These are phyloP conservation scores for Aspergillus affinis DNA, from an alignment of 495 filamentous ascomycete species.

Conservation along the genomic window DNA sequence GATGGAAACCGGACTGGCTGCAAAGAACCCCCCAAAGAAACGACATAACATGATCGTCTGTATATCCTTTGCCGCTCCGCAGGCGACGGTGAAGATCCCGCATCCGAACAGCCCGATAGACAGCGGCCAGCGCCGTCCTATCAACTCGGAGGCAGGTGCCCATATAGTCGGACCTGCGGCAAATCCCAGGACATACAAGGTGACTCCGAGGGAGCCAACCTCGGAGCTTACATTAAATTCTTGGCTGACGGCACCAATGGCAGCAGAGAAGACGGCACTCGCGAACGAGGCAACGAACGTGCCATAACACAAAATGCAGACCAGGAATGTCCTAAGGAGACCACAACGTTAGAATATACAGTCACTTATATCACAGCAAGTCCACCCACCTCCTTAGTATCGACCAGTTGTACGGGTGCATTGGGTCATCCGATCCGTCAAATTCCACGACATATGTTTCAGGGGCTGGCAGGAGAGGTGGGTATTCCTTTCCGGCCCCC, in stretches of 20 bases:
- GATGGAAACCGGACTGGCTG: constrained; percentile 49
- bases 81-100: constrained; percentile 54
- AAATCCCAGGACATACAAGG: constrained; percentile 55
- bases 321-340: constrained; percentile 24
- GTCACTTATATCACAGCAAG: constrained; percentile 10
- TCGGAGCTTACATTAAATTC: constrained; percentile 48
- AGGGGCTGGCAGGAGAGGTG: constrained; percentile 37
- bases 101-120: constrained; percentile 51
- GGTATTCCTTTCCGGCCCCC: constrained; percentile 39
- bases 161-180: constrained; percentile 56
- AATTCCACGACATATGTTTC: constrained; percentile 55
- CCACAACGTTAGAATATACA: not conserved
- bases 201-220: constrained; percentile 52
- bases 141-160: constrained; percentile 74
- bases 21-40: constrained; percentile 53
- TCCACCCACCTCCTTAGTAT: constrained; percentile 30
- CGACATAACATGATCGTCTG: constrained; percentile 53
- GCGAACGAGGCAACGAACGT: constrained; percentile 54
- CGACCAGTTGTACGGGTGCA: constrained; percentile 55
- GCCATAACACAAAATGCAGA: constrained; percentile 43
- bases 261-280: constrained; percentile 55
- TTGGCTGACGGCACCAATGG: constrained; percentile 39
- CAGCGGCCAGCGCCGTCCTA: constrained; percentile 60
- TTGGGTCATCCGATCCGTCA: constrained; percentile 48
- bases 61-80: constrained; percentile 57